Evolutionary conservation across 441 rosid genomes (phyloP), one percentile per base, ranked within the genome.

Genomic region (Bruguiera hainesii): DNA sequence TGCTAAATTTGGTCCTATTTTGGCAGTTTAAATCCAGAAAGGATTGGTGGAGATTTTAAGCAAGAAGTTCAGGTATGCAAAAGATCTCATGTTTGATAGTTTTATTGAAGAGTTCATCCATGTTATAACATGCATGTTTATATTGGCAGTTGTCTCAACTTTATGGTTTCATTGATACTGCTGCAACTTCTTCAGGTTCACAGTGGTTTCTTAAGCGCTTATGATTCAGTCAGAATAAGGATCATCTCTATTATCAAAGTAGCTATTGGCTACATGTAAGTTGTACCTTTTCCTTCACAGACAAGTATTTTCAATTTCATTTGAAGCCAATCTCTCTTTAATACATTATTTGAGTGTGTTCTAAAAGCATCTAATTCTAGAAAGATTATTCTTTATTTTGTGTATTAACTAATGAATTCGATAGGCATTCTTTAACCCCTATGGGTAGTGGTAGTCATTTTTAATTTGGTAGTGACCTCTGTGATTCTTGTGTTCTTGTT

Each of bases 21-120:
- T 9, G 70, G 55, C 69, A 94, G 98, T 81, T 67, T 94, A 68
- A 94, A 94, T 79, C 97, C 98, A 46, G 98, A 94, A 75, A 83
- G 98, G 76, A 85, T 89, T 70, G 96, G 93, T 53, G 97, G 96
- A 71, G 97, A 94, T 77, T 91, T 91, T 80, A 89, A 85, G 84
- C 84, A 94, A 84, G 97, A 94, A 81, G 80, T 89, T 73, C 98
- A 94, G 75, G 97, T 87, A 77, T 63, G 70, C 64, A 52, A 65
- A 59, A 21, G 48, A 29, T 62, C 68, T 8, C 16, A 10, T 10
- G 71, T 46, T 61, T 66, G 31, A 4, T 67, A 52, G 55, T 56
- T 68, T 15, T 57, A 10, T 20, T 55, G 25, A 55, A 55, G 28
- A n/a, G 58, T 9, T 25, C 2, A 9, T 55, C 28, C 15, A 42